Percentiles rank a stretch among this genome's conserved stretches.
phyloP scores from a whole-genome alignment of 345 rosid species.

The Salix suchowensis region DNA sequence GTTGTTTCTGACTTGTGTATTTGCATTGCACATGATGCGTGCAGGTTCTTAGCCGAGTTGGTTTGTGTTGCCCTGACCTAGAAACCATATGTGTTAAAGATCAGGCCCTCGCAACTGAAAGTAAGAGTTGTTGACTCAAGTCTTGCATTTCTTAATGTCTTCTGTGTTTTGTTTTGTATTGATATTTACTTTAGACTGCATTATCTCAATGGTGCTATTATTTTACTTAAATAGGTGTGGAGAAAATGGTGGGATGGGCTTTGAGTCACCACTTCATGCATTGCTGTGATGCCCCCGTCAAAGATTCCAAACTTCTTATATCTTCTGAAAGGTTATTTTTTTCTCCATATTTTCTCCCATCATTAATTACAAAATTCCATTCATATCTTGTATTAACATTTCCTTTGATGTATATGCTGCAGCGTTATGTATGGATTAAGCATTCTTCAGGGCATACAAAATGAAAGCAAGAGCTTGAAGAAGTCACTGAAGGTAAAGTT shows the following conservation, averaged over 20 bases:
- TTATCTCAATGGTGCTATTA: background rate
- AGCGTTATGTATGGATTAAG: conserved; percentile 66
- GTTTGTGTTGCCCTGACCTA: conserved; percentile 77
- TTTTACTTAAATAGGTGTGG: conserved; percentile 54
- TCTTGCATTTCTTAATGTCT: background rate
- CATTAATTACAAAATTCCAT: background rate
- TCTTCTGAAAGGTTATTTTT: conserved; percentile 65
- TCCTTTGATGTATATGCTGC: conserved; percentile 24
- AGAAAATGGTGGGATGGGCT: conserved; percentile 95
- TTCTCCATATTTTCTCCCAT: background rate
- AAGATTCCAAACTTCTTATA: conserved; percentile 64
- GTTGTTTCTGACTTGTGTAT: background rate
- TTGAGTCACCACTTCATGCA: conserved; percentile 76
- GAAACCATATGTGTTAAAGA: conserved; percentile 70
- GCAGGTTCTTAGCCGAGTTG: conserved; percentile 70
- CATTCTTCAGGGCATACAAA: conserved; percentile 63
- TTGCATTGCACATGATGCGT: conserved; percentile 14
- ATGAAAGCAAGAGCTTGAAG: conserved; percentile 68
- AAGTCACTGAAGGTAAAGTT: conserved; percentile 71
- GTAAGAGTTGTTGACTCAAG: conserved; percentile 36
- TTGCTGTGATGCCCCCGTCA: conserved; percentile 46
- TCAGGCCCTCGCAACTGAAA: conserved; percentile 73
- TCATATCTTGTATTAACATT: background rate
- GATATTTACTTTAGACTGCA: background rate
- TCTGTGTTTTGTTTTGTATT: background rate